A percentile compares a stretch with the other conserved stretches of the same genome.
Conservation (phyloP, 2,329 filamentous ascomycete species). For the Fusarium sulawesiense region DNA sequence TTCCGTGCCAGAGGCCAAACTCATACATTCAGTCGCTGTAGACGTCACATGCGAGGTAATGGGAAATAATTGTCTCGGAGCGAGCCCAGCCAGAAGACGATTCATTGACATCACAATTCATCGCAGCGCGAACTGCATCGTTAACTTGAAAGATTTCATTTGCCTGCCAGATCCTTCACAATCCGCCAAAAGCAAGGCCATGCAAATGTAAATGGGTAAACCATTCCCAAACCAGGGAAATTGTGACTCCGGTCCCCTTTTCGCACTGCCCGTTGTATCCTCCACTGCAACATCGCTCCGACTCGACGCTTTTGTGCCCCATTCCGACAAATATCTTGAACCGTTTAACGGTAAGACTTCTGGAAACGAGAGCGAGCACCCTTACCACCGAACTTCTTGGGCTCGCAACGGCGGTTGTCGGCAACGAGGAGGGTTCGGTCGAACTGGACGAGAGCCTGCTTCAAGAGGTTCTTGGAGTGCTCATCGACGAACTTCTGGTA, state of each 20-base stretch:
- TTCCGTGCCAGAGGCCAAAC: neutral
- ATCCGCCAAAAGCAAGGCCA: slow-evolving; percentile 62
- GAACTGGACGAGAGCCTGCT: slow-evolving; percentile 95
- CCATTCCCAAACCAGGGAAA: slow-evolving; percentile 54
- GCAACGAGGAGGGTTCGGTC: slow-evolving; percentile 97
- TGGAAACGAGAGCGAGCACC: slow-evolving; percentile 97
- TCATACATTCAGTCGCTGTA: neutral
- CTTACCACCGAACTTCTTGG: slow-evolving; percentile 96
- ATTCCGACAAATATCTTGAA: slow-evolving; percentile 23
- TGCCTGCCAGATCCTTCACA: slow-evolving; percentile 63
- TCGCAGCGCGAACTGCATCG: slow-evolving; percentile 40
- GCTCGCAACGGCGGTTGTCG: slow-evolving; percentile 98
- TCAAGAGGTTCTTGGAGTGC: slow-evolving; percentile 99
- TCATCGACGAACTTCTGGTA: slow-evolving; percentile 99
- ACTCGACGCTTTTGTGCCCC: slow-evolving; percentile 37
- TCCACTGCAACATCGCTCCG: slow-evolving; percentile 40
- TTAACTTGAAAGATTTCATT: slow-evolving; percentile 63
- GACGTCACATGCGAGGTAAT: slow-evolving; percentile 2
- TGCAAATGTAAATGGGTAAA: slow-evolving; percentile 63
- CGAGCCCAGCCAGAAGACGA: slow-evolving; percentile 35
- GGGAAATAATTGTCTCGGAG: slow-evolving; percentile 14
- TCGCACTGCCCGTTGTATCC: slow-evolving; percentile 47
- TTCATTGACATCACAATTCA: slow-evolving; percentile 44
- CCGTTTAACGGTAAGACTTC: slow-evolving; percentile 96
- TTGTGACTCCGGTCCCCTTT: slow-evolving; percentile 54